Evolutionary conservation across 345 rosid genomes (phyloP).

Genomic region (Xanthoceras sorbifolium): DNA sequence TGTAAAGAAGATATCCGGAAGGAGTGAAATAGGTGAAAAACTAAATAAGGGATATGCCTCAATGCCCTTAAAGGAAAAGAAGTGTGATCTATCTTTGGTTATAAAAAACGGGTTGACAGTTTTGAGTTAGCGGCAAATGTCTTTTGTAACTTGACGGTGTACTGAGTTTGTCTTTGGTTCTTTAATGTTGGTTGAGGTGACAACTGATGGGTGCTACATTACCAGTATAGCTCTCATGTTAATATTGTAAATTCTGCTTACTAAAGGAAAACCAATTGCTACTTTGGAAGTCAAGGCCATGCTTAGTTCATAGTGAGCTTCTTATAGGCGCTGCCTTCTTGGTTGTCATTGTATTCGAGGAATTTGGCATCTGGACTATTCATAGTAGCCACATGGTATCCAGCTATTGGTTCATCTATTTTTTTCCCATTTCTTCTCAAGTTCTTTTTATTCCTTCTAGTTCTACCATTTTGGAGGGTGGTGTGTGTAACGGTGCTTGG

Average conservation of each 20-base stretch:
- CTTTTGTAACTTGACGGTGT: background rate
- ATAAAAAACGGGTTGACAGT: background rate
- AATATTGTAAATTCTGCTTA: too few species aligned
- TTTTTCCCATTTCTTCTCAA: too few species aligned
- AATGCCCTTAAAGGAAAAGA: background rate
- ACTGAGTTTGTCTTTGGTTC: too few species aligned
- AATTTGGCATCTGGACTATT: background rate
- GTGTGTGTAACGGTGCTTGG: too few species aligned
- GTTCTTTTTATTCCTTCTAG: too few species aligned
- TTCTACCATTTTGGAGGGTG: too few species aligned
- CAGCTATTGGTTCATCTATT: background rate
- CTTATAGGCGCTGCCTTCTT: background rate
- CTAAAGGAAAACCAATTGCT: background rate
- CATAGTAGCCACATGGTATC: background rate
- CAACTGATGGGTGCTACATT: background rate
- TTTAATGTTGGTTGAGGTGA: too few species aligned
- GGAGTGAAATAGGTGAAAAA: background rate
- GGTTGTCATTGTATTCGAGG: background rate
- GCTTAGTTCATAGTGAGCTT: too few species aligned
- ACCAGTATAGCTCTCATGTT: background rate
- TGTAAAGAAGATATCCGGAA: background rate
- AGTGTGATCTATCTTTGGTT: background rate
- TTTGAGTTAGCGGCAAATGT: background rate
- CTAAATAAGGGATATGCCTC: background rate
- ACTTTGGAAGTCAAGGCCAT: background rate